phyloP scores from a whole-genome alignment of 352 stramenopile genomes.

The Thraustotheca clavata region DNA sequence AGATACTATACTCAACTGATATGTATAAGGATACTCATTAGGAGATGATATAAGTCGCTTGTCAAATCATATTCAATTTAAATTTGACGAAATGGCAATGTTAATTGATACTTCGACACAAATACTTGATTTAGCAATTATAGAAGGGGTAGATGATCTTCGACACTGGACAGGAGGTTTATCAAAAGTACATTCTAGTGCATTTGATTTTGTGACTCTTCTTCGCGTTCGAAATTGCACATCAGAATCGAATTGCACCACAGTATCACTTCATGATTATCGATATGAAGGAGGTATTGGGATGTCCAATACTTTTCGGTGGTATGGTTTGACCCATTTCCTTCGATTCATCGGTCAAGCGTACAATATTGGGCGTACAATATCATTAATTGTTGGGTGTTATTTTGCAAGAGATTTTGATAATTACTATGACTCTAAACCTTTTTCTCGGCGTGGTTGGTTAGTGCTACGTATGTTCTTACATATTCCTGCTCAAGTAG shows the following conservation, averaged over 20 bases:
- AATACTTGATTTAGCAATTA: neutral
- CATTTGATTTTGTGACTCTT: neutral
- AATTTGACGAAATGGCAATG: neutral
- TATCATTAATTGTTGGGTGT: neutral
- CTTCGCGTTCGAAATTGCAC: neutral
- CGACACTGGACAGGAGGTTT: neutral
- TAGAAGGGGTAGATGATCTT: neutral
- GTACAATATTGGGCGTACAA: conserved; percentile 1
- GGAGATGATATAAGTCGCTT: neutral
- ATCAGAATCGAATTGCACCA: neutral
- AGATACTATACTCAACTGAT: neutral
- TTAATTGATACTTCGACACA: neutral
- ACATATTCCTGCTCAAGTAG: neutral
- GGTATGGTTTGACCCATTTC: neutral
- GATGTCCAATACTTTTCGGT: neutral
- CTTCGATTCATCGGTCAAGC: neutral
- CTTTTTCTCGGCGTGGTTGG: neutral
- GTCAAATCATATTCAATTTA: neutral
- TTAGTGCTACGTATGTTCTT: neutral
- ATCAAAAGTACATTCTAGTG: neutral
- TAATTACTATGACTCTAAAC: too few species aligned
- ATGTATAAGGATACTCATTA: neutral
- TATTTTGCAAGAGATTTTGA: too few species aligned
- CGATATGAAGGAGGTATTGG: neutral
- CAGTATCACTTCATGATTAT: neutral